phyloP scores from a whole-genome alignment of 805 yeast species.

The Candida odintsovae region DNA sequence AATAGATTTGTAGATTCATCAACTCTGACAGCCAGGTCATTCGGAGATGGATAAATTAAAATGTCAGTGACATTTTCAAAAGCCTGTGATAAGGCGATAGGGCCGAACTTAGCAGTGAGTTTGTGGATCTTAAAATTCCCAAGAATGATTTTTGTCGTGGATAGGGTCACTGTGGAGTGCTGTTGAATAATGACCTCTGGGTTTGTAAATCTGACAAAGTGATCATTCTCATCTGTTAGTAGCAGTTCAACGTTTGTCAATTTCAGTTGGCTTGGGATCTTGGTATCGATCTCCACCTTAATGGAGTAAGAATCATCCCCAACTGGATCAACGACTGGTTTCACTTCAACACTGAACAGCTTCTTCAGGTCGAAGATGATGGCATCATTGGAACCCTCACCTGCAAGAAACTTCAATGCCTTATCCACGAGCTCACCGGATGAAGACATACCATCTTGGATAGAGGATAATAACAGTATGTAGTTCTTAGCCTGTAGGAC shows the following conservation, averaged over 20 bases:
- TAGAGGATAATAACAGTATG: constrained; percentile 5
- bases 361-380: constrained; percentile 5
- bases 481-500: constrained; percentile 6
- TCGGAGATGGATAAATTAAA: constrained; percentile 7
- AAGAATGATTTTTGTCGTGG: constrained; percentile 24
- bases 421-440: background rate
- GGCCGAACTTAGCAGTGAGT: constrained; percentile 23
- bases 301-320: constrained; percentile 9
- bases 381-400: background rate
- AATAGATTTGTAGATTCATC: constrained; percentile 14
- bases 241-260: constrained; percentile 21
- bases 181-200: background rate
- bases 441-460: background rate
- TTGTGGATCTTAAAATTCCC: constrained; percentile 30
- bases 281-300: constrained; percentile 3
- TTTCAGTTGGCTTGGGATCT: constrained; percentile 5
- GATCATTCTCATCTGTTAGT: constrained; percentile 11
- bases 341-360: constrained; percentile 7
- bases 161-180: constrained; percentile 11
- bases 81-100: constrained; percentile 22
- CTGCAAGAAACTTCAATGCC: constrained; percentile 1
- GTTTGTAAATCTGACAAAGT: constrained; percentile 4
- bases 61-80: constrained; percentile 4
- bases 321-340: constrained; percentile 5
- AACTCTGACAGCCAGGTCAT: constrained; percentile 16